phyloP scores from a whole-genome alignment of 2,329 filamentous ascomycete species.

The Fusarium subtropicale region DNA sequence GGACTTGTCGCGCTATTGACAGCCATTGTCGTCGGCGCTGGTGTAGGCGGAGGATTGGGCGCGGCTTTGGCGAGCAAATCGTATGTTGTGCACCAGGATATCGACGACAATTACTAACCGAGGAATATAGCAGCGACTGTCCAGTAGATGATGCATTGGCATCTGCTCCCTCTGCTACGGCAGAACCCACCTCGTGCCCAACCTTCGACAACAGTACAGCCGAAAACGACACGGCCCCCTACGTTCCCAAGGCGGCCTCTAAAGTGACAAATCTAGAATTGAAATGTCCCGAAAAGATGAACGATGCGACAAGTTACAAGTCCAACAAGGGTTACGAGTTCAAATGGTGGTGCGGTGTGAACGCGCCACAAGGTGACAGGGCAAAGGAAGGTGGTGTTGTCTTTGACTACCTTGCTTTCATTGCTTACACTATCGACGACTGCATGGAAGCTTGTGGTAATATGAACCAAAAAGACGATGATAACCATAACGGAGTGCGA shows the following conservation, averaged over 20 bases:
- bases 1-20: constrained; percentile 29
- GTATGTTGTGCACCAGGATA: background rate
- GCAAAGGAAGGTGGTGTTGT: constrained; percentile 27
- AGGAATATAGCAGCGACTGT: constrained; percentile 4
- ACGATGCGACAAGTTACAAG: constrained; percentile 24
- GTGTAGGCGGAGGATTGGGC: constrained; percentile 34
- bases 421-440: constrained; percentile 24
- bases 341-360: constrained; percentile 36
- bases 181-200: constrained; percentile 16
- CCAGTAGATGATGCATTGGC: background rate
- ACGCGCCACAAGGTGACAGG: background rate
- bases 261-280: constrained; percentile 9
- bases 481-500: background rate
- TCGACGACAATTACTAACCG: background rate
- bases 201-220: constrained; percentile 20
- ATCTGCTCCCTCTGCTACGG: constrained; percentile 18
- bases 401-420: constrained; percentile 5
- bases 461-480: constrained; percentile 25
- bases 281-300: constrained; percentile 14
- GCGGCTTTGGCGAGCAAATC: constrained; percentile 33
- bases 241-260: constrained; percentile 18
- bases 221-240: constrained; percentile 23
- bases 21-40: constrained; percentile 32
- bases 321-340: constrained; percentile 33
- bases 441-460: constrained; percentile 26